Evolutionary conservation across 306 rosid species (phyloP).

Genomic region (Senna tora): DNA sequence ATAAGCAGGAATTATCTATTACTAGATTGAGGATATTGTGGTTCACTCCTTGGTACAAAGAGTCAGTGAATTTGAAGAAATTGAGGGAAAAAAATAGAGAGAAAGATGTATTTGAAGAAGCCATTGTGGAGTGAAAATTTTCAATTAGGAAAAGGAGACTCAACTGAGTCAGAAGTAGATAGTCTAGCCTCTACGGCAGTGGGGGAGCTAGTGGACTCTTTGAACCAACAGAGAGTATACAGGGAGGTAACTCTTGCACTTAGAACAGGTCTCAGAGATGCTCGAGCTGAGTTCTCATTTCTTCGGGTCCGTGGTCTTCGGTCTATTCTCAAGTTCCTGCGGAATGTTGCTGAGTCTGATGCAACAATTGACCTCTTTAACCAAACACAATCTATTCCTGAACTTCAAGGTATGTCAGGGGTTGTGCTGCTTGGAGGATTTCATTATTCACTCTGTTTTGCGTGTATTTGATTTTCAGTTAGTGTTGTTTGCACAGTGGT

Average conservation of each 20-base stretch:
- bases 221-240: constrained; percentile 68
- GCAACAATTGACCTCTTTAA: constrained; percentile 66
- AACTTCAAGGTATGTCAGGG: constrained; percentile 67
- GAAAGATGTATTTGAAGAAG: constrained; percentile 26
- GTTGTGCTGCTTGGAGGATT: background rate
- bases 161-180: constrained; percentile 43
- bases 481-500: constrained; percentile 54
- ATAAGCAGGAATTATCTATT: background rate
- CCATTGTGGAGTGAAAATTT: constrained; percentile 8
- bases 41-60: background rate
- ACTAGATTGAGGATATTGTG: background rate
- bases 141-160: constrained; percentile 15
- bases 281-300: constrained; percentile 84
- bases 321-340: constrained; percentile 80
- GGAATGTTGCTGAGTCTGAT: constrained; percentile 73
- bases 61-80: background rate
- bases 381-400: constrained; percentile 69
- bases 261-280: constrained; percentile 76
- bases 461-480: constrained; percentile 12
- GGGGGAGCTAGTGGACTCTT: constrained; percentile 61
- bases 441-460: background rate
- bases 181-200: constrained; percentile 37
- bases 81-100: background rate
- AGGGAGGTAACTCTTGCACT: constrained; percentile 87
- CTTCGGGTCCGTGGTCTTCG: constrained; percentile 88